Conservation (phyloP, 305 asterid species). For the Nicotiana rustica region DNA sequence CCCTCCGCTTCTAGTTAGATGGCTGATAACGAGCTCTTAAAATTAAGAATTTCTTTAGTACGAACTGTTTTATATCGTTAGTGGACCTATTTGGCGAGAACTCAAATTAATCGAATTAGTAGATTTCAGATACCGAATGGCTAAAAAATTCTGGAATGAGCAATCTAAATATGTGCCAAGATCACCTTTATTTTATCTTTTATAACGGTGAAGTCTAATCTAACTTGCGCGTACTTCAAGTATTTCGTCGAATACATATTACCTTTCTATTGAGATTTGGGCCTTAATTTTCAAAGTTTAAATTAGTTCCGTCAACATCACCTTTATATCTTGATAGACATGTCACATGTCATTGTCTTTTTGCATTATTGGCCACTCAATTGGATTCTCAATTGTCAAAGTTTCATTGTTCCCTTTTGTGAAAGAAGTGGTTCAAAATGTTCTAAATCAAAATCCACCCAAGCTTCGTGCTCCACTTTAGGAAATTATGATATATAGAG, state of each 20-base stretch:
- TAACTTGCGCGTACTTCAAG: neutral
- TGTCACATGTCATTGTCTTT: neutral
- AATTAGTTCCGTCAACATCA: neutral
- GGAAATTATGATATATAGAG: neutral
- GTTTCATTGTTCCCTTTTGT: neutral
- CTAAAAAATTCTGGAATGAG: neutral
- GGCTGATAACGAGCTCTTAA: neutral
- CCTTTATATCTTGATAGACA: neutral
- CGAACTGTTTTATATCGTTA: neutral
- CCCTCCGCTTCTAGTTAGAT: fast-evolving
- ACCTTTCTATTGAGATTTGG: neutral
- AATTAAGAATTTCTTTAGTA: neutral
- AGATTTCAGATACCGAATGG: neutral
- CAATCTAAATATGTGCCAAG: neutral
- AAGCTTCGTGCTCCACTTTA: neutral
- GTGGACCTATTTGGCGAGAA: neutral
- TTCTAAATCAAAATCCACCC: neutral
- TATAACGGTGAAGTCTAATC: too few relatives aligned
- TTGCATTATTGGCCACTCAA: neutral
- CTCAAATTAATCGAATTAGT: neutral
- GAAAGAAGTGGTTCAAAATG: too few relatives aligned
- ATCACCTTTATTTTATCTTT: neutral
- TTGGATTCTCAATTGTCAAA: neutral
- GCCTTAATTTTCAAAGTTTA: neutral
- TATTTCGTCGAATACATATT: neutral